phyloP scores from a whole-genome alignment of 1,139 yeast genomes.

The Pichia sp. region DNA sequence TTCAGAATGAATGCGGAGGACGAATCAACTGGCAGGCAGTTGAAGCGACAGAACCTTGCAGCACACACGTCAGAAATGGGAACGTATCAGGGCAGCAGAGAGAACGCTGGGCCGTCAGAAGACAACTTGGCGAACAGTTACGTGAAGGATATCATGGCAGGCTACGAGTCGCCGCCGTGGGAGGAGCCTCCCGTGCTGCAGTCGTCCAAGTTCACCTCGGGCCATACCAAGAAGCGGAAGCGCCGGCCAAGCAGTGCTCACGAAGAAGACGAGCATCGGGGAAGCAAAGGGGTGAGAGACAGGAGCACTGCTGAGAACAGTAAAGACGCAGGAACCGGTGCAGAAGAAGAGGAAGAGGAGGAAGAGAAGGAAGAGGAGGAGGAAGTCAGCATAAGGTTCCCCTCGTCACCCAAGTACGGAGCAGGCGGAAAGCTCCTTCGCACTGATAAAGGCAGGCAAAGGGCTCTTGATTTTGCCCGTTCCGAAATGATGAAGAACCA shows the following conservation, averaged over 20 bases:
- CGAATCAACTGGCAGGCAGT: conserved; percentile 16
- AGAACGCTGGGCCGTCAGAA: background rate
- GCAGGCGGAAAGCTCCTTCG: conserved; percentile 29
- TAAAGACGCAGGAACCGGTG: background rate
- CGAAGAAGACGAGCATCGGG: background rate
- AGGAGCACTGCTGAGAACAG: background rate
- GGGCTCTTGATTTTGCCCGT: conserved; percentile 27
- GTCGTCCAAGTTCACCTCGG: conserved; percentile 23
- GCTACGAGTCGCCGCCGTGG: conserved; percentile 26
- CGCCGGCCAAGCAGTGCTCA: background rate
- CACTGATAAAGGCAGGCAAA: conserved; percentile 23
- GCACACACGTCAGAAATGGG: background rate
- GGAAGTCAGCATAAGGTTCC: conserved; percentile 41
- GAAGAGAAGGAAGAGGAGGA: conserved; percentile 18
- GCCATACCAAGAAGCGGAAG: conserved; percentile 1
- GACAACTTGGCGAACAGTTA: conserved; percentile 2
- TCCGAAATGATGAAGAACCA: conserved; percentile 19
- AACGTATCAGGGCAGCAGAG: background rate
- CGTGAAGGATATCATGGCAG: conserved; percentile 16
- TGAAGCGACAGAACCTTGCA: background rate
- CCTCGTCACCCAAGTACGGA: conserved; percentile 46
- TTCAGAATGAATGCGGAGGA: conserved; percentile 11
- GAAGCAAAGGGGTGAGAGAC: background rate
- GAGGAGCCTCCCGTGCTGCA: conserved; percentile 32
- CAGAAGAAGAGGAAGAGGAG: background rate